Evolutionary conservation across 768 basidiomycete genomes (phyloP), one percentile per base, ranked within the genome.

Genomic region (Sporobolomyces roseus): DNA sequence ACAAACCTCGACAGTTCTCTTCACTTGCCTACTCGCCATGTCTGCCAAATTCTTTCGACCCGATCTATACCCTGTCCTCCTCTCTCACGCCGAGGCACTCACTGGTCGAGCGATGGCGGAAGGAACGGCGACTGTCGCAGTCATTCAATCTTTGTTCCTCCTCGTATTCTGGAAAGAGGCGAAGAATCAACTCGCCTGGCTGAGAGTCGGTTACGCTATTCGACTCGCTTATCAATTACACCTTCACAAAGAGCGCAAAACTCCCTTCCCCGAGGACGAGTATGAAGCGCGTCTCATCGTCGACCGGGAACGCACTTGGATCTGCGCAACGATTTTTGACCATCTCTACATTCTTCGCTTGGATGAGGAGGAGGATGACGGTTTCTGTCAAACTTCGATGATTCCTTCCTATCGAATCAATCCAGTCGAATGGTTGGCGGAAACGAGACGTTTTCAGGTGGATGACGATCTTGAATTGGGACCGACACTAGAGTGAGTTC

Each of bases 391-490:
- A 54, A 62, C 61, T 0, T 63, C 61, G 49, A 63, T 69, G 63
- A 69, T 60, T 35, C 68, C 51, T 16, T 48, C 54, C 9, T 58
- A n/a, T 43, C 56, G 62, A 21, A 55, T 61, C 25, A 58, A 56
- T 48, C 45, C 48, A 3, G 19, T n/a, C 14, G 25, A 38, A 10
- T 65, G 69, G 70, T 51, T 71, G 2, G 23, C 29, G 0, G 70
- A 71, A 21, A 65, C 65, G 35, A 46, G 30, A 19, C 19, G 9
- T 9, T 66, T 50, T 30, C 54, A 55, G 12, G 70, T 71, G 10
- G 43, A 23, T 10, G 70, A 71, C 56, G 70, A 71, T 29, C 32
- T 55, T 27, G 70, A 71, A 43, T 61, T 66, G 8, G 61, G 43
- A 1, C 56, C 65, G 13, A 49, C 61, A 1, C 58, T 71, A 27